Evolutionary conservation across 2,329 filamentous ascomycete genomes (phyloP).

Genomic region (Scortechinia acanthostroma): DNA sequence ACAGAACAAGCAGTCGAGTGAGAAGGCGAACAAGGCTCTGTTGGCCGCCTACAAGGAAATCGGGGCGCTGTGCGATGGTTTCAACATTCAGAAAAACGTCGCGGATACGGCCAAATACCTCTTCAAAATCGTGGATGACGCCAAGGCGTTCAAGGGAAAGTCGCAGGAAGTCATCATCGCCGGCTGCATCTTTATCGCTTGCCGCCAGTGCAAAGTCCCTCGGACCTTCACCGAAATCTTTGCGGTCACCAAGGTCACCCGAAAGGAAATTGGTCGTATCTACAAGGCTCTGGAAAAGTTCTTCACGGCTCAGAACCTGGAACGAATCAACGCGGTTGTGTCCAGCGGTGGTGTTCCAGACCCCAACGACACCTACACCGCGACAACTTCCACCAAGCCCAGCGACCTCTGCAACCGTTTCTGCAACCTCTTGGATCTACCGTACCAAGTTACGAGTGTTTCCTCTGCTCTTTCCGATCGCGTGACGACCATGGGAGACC

Average conservation of each 20-base stretch:
- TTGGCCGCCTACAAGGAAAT: slow-evolving; percentile 60
- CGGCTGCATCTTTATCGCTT: slow-evolving; percentile 60
- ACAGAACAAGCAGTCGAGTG: slow-evolving; percentile 53
- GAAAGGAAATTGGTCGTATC: slow-evolving; percentile 60
- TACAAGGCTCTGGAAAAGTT: slow-evolving; percentile 59
- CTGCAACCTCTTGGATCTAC: slow-evolving; percentile 52
- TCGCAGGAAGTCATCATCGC: slow-evolving; percentile 57
- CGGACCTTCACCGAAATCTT: slow-evolving; percentile 61
- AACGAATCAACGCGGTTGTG: slow-evolving; percentile 30
- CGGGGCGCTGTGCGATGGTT: slow-evolving; percentile 48
- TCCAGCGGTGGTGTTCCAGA: slow-evolving; percentile 25
- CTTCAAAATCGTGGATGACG: slow-evolving; percentile 57
- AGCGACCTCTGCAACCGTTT: slow-evolving; percentile 57
- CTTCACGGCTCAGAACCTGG: slow-evolving; percentile 40
- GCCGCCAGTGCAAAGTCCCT: slow-evolving; percentile 52
- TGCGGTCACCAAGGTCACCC: slow-evolving; percentile 56
- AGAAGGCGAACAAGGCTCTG: slow-evolving; percentile 56
- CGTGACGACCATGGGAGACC: slow-evolving; percentile 46
- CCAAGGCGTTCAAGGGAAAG: slow-evolving; percentile 59
- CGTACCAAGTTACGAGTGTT: slow-evolving; percentile 44
- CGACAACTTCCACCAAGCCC: slow-evolving; percentile 46
- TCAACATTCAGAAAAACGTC: slow-evolving; percentile 42
- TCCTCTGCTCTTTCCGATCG: slow-evolving; percentile 45
- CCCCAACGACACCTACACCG: slow-evolving; percentile 26
- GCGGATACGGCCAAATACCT: slow-evolving; percentile 55